Evolutionary conservation across 108 stramenopile species (phyloP).

Genomic region (Conticribra guillardii): DNA sequence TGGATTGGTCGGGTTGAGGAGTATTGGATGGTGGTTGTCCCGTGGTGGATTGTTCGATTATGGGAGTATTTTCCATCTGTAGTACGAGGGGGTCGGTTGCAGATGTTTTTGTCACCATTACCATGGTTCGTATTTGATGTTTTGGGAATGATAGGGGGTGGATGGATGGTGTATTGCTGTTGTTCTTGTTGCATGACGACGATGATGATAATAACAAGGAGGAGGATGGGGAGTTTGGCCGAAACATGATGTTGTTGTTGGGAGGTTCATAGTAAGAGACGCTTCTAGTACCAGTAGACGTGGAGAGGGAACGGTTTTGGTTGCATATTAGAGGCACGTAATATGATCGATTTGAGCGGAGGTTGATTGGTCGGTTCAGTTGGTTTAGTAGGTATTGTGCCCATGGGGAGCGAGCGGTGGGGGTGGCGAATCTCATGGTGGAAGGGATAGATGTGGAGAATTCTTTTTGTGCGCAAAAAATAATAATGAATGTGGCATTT

Average conservation of each 20-base stretch:
- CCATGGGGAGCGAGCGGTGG: neutral
- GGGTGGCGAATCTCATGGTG: neutral
- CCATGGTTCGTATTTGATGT: conserved; percentile 16
- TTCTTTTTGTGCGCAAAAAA: too few relatives aligned
- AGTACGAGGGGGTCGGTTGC: neutral
- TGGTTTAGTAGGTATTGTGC: neutral
- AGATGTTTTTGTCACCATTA: conserved; percentile 20
- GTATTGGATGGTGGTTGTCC: neutral
- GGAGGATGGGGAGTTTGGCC: too few relatives aligned
- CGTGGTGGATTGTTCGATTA: conserved; percentile 5
- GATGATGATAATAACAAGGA: neutral
- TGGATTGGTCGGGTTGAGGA: neutral
- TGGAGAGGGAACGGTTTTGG: too few relatives aligned
- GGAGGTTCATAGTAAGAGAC: too few relatives aligned
- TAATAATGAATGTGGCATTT: too few relatives aligned
- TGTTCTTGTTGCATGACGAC: neutral
- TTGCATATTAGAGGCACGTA: too few relatives aligned
- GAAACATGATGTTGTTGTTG: too few relatives aligned
- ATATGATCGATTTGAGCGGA: neutral
- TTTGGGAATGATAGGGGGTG: neutral
- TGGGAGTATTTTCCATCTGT: neutral
- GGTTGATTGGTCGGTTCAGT: neutral
- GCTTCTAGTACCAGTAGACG: too few relatives aligned
- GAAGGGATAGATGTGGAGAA: too few relatives aligned
- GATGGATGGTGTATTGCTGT: neutral